Base-by-base conservation (phyloP, 805 yeast species). In the Candida ficus region DNA sequence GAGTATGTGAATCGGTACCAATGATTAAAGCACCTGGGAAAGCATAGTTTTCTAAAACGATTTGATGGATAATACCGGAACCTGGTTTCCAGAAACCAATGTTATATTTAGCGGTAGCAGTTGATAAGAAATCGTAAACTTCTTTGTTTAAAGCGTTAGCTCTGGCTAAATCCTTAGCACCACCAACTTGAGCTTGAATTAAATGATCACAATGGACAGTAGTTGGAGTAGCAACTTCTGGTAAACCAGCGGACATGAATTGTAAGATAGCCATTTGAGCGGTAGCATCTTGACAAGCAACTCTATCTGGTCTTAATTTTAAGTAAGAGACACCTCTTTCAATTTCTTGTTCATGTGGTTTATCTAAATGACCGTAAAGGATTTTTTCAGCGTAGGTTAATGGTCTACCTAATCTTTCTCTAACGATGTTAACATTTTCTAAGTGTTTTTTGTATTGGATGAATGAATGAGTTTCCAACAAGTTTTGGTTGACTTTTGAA, bases 1-100 rank as follows among this genome's bases (percentile, higher is more conserved):
- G 97, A 56, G 97, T 90, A 70, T 90, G 97, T 26, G 96, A 88
- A 71, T 90, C 97, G 43, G 97, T 90, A 74, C 97, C 97, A 54
- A 90, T 79, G 74, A 90, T 83, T 72, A 90, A 76, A 52, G 91
- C 87, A 71, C 98, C 98, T 65, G 98, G 98, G 79, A 85, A 87
- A 46, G 96, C 93, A 68, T 86, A 90, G 75, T 90, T 91, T 73
- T 90, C 98, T 60, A 90, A 75, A 36, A 90, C 95, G 53, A 90
- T 91, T 73, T 90, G 98, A 71, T 90, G 98, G 59, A 90, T 90
- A 58, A 90, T 90, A 76, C 98, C 98, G n/a, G 96, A 89, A 60
- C 97, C 97, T 57, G 97, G 96, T 62, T 90, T 90, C 98, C 98
- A 90, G 80, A 90, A 90, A 67, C 95, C 96, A 66, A 90, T 84